These are phyloP conservation scores for Alternaria postmessia DNA, from an alignment of 2,329 filamentous ascomycete genomes.

Conservation along the genomic window DNA sequence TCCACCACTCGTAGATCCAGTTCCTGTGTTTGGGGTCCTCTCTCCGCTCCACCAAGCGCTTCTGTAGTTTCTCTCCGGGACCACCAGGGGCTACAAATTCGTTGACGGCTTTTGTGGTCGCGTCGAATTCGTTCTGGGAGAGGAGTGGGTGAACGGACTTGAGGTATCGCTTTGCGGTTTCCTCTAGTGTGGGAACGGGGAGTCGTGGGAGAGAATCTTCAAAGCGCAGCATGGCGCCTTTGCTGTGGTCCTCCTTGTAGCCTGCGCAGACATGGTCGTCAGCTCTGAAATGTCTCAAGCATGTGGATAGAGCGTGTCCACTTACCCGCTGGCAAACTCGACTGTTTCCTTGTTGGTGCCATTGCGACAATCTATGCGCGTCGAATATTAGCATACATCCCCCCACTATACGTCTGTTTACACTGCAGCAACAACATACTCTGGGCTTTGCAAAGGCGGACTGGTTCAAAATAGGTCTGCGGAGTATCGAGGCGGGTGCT, in stretches of 20 bases:
- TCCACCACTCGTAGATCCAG: slow-evolving; percentile 99
- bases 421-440: slow-evolving; percentile 31
- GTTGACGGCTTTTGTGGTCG: slow-evolving; percentile 81
- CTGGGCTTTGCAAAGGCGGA: slow-evolving; percentile 34
- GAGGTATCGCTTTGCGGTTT: slow-evolving; percentile 81
- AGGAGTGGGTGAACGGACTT: slow-evolving; percentile 81
- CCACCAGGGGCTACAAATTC: slow-evolving; percentile 91
- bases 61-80: slow-evolving; percentile 82
- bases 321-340: slow-evolving; percentile 57
- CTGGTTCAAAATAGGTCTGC: slow-evolving; percentile 39
- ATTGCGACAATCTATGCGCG: slow-evolving; percentile 44
- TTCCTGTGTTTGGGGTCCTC: slow-evolving; percentile 85
- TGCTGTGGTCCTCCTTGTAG: slow-evolving; percentile 80
- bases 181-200: slow-evolving; percentile 82
- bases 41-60: slow-evolving; percentile 80
- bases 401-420: not conserved
- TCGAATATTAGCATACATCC: slow-evolving; percentile 16
- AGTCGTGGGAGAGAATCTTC: slow-evolving; percentile 84
- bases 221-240: slow-evolving; percentile 82
- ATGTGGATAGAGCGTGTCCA: slow-evolving; percentile 24
- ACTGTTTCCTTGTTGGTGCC: slow-evolving; percentile 53
- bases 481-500: slow-evolving; percentile 49
- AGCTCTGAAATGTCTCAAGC: slow-evolving; percentile 13
- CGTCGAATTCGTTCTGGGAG: slow-evolving; percentile 71
- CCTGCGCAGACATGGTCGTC: slow-evolving; percentile 56